A percentile compares a stretch with the other conserved stretches of the same genome.
Evolutionary conservation across 1,284 basidiomycete species (phyloP).

Genomic region (Cystobasidium slooffiae): DNA sequence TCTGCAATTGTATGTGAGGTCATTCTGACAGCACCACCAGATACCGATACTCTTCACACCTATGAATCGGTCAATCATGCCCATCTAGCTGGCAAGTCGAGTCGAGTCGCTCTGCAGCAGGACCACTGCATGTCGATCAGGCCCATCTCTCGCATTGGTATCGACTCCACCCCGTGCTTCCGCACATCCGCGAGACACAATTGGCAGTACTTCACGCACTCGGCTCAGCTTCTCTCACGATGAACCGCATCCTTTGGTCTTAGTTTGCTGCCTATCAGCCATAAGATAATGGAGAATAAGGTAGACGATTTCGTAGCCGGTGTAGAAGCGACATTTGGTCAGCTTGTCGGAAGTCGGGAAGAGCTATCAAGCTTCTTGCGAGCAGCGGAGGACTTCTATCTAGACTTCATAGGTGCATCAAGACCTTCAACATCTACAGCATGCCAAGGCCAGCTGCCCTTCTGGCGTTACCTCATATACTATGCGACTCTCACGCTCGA

Average conservation of each 20-base stretch:
- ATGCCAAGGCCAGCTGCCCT: slow-evolving; percentile 5
- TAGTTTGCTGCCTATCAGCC: neutral
- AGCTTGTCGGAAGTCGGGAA: neutral
- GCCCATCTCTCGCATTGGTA: too few species aligned
- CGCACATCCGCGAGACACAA: too few species aligned
- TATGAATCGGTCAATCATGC: too few species aligned
- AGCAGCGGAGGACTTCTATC: slow-evolving; percentile 31
- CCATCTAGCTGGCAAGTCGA: too few species aligned
- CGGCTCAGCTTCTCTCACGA: neutral
- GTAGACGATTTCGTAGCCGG: slow-evolving; percentile 33
- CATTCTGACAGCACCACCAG: too few species aligned
- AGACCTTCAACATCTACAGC: neutral
- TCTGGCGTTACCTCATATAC: slow-evolving; percentile 38
- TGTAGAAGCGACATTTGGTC: slow-evolving; percentile 22
- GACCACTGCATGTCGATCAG: too few species aligned
- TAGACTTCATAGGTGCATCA: neutral
- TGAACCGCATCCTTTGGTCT: neutral
- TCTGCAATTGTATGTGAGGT: too few species aligned
- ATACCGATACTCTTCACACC: too few species aligned
- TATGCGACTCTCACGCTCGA: slow-evolving; percentile 20
- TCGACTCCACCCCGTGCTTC: too few species aligned
- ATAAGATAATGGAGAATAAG: neutral
- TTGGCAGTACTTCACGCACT: too few species aligned
- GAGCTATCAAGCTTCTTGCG: slow-evolving; percentile 22
- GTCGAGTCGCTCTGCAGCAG: too few species aligned